Evolutionary conservation across 176 grass and related monocot genomes (phyloP).

Genomic region (Coix lacrymajobi): DNA sequence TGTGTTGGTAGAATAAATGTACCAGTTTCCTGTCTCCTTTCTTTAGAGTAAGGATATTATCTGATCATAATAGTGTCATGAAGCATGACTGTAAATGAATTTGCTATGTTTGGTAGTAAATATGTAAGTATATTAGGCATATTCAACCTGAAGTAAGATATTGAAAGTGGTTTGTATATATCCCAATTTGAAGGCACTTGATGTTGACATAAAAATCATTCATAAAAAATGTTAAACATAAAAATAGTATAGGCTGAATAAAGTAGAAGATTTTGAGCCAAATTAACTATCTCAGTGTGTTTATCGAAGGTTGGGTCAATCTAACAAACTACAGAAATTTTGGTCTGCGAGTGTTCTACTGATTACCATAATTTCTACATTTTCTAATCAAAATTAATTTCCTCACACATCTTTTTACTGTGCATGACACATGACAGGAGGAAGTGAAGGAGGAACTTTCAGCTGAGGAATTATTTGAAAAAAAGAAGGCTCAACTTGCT

Average conservation of each 20-base stretch:
- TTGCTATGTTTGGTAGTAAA: neutral
- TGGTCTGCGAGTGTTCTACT: neutral
- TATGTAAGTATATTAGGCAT: slow-evolving; percentile 16
- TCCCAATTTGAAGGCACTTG: neutral
- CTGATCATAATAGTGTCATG: neutral
- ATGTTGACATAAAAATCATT: neutral
- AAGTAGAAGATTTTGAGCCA: neutral
- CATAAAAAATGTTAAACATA: neutral
- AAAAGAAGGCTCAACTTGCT: slow-evolving; percentile 83
- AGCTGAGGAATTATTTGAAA: slow-evolving; percentile 77
- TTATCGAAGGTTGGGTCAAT: neutral
- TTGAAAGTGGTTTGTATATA: neutral
- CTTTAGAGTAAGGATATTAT: neutral
- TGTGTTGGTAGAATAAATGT: neutral
- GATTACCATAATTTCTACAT: neutral
- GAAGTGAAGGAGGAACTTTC: slow-evolving; percentile 90
- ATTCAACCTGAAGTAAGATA: neutral
- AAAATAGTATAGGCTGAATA: neutral
- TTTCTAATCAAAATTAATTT: neutral
- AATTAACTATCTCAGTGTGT: neutral
- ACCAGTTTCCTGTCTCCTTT: neutral
- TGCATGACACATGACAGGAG: slow-evolving; percentile 55
- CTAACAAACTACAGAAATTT: neutral
- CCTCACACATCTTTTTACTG: slow-evolving; percentile 1
- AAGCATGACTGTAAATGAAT: slow-evolving; percentile 5